These are phyloP conservation scores for Geranomyces michiganensis DNA, from an alignment of 192 early-diverging fungal species.

Conservation along the genomic window DNA sequence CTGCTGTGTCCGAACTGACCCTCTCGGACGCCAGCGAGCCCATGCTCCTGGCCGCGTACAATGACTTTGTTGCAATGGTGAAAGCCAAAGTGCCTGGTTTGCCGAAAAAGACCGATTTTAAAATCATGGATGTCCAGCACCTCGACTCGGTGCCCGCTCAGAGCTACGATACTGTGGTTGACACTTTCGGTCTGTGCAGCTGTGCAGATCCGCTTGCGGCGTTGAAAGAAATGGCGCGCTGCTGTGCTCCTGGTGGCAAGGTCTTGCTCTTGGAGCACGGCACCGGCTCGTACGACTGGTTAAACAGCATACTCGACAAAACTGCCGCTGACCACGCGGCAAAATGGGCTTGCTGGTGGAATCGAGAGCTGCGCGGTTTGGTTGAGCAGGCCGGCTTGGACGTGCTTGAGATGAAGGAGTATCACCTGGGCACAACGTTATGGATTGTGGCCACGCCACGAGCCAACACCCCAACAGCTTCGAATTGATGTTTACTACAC, in stretches of 20 bases:
- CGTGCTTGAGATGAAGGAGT: constrained; percentile 50
- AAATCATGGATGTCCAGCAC: constrained; percentile 41
- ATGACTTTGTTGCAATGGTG: constrained; percentile 30
- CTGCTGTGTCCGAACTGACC: constrained; percentile 44
- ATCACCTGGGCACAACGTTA: constrained; percentile 71
- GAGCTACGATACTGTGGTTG: constrained; percentile 65
- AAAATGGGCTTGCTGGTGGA: constrained; percentile 75
- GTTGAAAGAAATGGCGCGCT: constrained; percentile 50
- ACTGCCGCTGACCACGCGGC: constrained; percentile 60
- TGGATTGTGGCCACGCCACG: constrained; percentile 52
- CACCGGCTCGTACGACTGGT: constrained; percentile 48
- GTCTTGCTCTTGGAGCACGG: constrained; percentile 72
- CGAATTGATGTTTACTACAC: background rate
- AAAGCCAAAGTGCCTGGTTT: constrained; percentile 20
- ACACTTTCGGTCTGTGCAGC: constrained; percentile 72
- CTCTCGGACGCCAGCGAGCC: constrained; percentile 52
- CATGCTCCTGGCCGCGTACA: constrained; percentile 59
- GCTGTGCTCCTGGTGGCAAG: constrained; percentile 48
- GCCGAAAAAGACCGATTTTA: constrained; percentile 28
- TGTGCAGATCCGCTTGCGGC: constrained; percentile 56
- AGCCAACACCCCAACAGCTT: too few relatives aligned
- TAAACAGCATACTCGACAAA: constrained; percentile 63
- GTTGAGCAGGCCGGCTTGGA: constrained; percentile 59
- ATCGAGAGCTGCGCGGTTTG: constrained; percentile 60
- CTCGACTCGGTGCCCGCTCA: constrained; percentile 23